These are phyloP conservation scores for Komagataella populi DNA, from an alignment of 805 yeast species.

Conservation along the genomic window DNA sequence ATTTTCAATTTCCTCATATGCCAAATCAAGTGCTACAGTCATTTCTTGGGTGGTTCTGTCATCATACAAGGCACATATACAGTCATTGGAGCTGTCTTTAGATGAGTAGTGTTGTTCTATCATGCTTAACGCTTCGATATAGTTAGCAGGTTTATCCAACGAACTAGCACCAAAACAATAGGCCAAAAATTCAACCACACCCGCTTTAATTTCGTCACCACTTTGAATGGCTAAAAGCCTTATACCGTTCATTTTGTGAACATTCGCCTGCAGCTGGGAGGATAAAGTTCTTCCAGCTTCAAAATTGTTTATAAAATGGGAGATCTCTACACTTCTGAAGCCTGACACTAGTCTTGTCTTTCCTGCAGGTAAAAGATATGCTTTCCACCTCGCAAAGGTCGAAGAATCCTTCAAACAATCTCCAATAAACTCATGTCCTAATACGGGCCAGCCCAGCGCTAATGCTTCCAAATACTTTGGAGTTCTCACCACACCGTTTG, in stretches of 20 bases:
- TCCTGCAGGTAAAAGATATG: conserved; percentile 64
- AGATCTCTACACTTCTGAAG: conserved; percentile 35
- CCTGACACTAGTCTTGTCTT: conserved; percentile 31
- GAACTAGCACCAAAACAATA: background rate
- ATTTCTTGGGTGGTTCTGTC: background rate
- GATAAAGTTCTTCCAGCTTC: conserved; percentile 14
- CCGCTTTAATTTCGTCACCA: background rate
- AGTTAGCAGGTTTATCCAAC: background rate
- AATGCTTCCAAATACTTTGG: conserved; percentile 65
- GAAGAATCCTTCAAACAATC: conserved; percentile 25
- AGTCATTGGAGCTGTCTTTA: background rate
- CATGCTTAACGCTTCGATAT: background rate
- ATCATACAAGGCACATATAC: background rate
- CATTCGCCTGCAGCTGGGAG: conserved; percentile 2
- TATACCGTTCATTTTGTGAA: background rate
- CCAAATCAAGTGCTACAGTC: background rate
- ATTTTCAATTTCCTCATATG: background rate
- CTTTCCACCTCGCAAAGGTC: conserved; percentile 26
- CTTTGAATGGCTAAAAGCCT: background rate
- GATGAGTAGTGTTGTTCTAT: background rate
- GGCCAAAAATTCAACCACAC: conserved; percentile 1
- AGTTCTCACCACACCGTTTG: conserved; percentile 47
- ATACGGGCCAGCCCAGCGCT: conserved; percentile 78
- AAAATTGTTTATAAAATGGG: conserved; percentile 23
- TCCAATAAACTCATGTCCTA: conserved; percentile 42